Conservation (phyloP, 1,139 yeast genomes). For the Kodamaea sp. region DNA sequence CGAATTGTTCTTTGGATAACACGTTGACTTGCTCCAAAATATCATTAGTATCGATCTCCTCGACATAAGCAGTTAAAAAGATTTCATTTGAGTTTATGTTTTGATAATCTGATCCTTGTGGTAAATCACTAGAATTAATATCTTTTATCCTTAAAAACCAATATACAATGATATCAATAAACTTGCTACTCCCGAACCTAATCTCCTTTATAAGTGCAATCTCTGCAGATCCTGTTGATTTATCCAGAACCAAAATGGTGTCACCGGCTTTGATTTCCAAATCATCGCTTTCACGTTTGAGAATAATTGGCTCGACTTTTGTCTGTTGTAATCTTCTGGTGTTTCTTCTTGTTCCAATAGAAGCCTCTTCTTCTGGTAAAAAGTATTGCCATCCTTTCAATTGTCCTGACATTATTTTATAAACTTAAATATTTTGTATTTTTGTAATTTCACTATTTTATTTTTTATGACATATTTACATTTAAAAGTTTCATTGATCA, state of each 20-base stretch:
- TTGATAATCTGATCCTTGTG: conserved; percentile 12
- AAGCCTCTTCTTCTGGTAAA: conserved; percentile 14
- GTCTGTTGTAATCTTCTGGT: conserved; percentile 13
- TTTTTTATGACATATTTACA: background rate
- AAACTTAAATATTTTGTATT: background rate
- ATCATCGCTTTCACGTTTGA: conserved; percentile 32
- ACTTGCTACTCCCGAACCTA: conserved; percentile 33
- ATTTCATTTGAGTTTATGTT: conserved; percentile 29
- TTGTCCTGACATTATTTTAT: conserved; percentile 9
- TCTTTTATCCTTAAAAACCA: conserved; percentile 33
- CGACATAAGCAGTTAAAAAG: conserved; percentile 38
- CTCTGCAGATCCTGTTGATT: conserved; percentile 14
- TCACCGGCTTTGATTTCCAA: conserved; percentile 41
- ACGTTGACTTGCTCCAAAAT: conserved; percentile 34
- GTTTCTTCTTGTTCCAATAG: conserved; percentile 19
- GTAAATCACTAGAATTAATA: conserved; percentile 18
- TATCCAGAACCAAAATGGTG: conserved; percentile 26
- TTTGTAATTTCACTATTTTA: background rate
- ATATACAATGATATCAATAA: conserved; percentile 34
- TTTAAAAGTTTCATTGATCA: background rate
- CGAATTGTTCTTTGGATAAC: conserved; percentile 10
- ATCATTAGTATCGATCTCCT: conserved; percentile 28
- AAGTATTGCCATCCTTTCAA: conserved; percentile 33
- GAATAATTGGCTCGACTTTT: conserved; percentile 12
- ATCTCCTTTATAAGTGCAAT: conserved; percentile 43